A percentile compares a stretch with the other conserved stretches of the same genome.
phyloP scores from a whole-genome alignment of 139 green algal species.

The Chlamydomonas sphaeroides region DNA sequence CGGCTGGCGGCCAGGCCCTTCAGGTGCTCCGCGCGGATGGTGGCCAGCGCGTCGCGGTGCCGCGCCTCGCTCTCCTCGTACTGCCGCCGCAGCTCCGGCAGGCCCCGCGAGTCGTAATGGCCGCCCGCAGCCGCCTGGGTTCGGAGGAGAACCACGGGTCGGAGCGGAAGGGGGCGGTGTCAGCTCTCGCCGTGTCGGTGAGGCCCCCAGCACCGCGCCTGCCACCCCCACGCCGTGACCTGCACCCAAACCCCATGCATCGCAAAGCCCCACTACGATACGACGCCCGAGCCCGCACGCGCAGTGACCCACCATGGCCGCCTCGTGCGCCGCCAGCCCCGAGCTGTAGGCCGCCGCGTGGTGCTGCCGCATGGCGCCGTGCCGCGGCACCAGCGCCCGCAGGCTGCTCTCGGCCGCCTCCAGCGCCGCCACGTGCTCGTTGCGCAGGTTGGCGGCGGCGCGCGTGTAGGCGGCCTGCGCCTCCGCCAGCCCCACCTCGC shows the following conservation, averaged over 20 bases:
- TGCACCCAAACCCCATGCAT: too few species aligned
- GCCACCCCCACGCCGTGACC: too few species aligned
- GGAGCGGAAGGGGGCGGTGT: too few species aligned
- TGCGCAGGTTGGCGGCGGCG: constrained; percentile 3
- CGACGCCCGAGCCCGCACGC: too few species aligned
- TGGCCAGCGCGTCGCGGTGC: constrained; percentile 31
- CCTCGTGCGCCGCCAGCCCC: constrained; percentile 30
- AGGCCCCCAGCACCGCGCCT: too few species aligned
- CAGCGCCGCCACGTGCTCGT: constrained; percentile 26
- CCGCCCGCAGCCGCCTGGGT: constrained; percentile 8
- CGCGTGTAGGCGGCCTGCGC: constrained; percentile 27
- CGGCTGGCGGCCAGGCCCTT: constrained; percentile 5
- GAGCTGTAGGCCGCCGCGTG: constrained; percentile 8
- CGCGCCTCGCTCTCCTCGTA: constrained; percentile 34
- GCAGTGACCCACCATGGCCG: too few species aligned
- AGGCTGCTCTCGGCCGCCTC: constrained; percentile 11
- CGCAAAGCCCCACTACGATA: too few species aligned
- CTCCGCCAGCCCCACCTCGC: constrained; percentile 36
- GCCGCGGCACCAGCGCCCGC: constrained; percentile 23
- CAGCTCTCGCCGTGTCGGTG: too few species aligned
- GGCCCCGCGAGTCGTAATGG: constrained; percentile 17
- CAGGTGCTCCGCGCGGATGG: constrained; percentile 31
- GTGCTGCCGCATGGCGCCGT: constrained; percentile 29
- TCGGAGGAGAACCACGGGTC: too few species aligned
- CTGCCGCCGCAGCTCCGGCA: constrained; percentile 23